These are phyloP conservation scores for Bremia lactucae DNA, from an alignment of 352 stramenopile genomes.

Conservation along the genomic window DNA sequence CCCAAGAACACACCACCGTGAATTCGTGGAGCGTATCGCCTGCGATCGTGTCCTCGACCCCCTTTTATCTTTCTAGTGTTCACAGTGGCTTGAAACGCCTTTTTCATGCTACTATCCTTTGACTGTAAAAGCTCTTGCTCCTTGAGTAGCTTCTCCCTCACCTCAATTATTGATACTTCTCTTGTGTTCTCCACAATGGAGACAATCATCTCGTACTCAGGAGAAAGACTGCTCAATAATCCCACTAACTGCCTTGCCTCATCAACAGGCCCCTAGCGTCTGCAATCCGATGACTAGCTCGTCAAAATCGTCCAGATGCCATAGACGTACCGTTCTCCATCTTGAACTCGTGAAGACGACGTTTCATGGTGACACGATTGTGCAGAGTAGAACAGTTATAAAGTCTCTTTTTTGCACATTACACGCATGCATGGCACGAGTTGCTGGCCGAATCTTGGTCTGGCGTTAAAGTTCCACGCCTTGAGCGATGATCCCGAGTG, in stretches of 20 bases:
- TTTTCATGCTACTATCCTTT: no score
- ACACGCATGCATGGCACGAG: background rate
- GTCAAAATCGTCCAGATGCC: background rate
- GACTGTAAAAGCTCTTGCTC: no score
- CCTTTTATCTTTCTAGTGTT: background rate
- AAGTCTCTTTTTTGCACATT: no score
- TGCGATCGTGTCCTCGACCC: slow-evolving; percentile 1
- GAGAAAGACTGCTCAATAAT: background rate
- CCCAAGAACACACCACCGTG: background rate
- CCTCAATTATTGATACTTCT: background rate
- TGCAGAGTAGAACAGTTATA: background rate
- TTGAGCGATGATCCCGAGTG: background rate
- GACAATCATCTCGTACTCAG: slow-evolving; percentile 2
- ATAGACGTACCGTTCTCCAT: background rate
- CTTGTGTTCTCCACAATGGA: slow-evolving; percentile 8
- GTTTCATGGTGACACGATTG: background rate
- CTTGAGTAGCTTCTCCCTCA: background rate
- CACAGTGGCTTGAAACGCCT: background rate
- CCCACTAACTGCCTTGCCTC: background rate
- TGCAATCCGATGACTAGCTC: background rate
- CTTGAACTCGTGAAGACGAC: background rate
- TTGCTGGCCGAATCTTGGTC: background rate
- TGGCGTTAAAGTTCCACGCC: no score
- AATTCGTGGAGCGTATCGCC: background rate
- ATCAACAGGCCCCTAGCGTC: background rate